Conservation (phyloP, 805 yeast species). For the Ogataea haglerorum region DNA sequence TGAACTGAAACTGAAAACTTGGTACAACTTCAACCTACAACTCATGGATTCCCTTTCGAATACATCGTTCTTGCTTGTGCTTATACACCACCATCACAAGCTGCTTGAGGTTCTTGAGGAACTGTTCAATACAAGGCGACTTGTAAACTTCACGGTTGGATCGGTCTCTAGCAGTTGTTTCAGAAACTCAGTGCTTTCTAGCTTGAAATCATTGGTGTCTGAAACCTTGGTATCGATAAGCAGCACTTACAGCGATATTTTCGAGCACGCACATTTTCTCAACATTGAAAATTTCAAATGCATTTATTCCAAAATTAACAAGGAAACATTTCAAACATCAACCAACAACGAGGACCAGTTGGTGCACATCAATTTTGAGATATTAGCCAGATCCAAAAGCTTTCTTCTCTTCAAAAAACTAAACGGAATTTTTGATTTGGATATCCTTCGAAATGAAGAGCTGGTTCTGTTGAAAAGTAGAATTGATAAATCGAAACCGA, state of each 20-base stretch:
- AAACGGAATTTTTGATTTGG: slow-evolving; percentile 12
- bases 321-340: not conserved
- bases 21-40: slow-evolving; percentile 17
- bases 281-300: slow-evolving; percentile 9
- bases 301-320: slow-evolving; percentile 5
- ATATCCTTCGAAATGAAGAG: slow-evolving; percentile 8
- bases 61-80: slow-evolving; percentile 10
- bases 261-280: slow-evolving; percentile 15
- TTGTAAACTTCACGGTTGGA: slow-evolving; percentile 11
- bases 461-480: slow-evolving; percentile 9
- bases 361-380: slow-evolving; percentile 14
- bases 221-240: slow-evolving; percentile 1
- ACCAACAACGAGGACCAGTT: slow-evolving; percentile 6
- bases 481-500: slow-evolving; percentile 4
- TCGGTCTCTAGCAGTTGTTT: slow-evolving; percentile 18
- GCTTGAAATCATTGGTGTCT: slow-evolving; percentile 3
- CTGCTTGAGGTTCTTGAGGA: slow-evolving; percentile 12
- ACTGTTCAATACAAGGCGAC: slow-evolving; percentile 7
- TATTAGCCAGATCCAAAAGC: slow-evolving; percentile 17
- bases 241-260: slow-evolving; percentile 9
- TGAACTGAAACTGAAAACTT: slow-evolving; percentile 17
- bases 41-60: slow-evolving; percentile 14
- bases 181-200: slow-evolving; percentile 11
- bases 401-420: slow-evolving; percentile 15
- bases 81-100: slow-evolving; percentile 12